Percentiles rank a stretch among this genome's conserved stretches.
phyloP scores from a whole-genome alignment of 257 asterid genomes.

The Asclepias syriaca region DNA sequence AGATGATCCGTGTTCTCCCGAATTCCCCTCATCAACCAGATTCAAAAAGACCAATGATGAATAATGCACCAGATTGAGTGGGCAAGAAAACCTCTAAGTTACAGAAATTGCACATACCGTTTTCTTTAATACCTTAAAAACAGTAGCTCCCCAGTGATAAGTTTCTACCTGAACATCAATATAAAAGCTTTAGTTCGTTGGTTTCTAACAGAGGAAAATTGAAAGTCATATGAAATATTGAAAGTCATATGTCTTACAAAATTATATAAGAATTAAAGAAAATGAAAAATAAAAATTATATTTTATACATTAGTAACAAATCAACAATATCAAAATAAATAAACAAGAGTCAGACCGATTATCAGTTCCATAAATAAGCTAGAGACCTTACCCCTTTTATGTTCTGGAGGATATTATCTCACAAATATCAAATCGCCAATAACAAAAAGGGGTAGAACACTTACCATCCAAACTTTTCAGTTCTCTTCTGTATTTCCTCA shows the following conservation, averaged over 20 bases:
- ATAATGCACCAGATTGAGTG: conserved; percentile 31
- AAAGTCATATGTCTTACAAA: not conserved
- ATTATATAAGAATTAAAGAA: not conserved
- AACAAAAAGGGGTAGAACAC: not conserved
- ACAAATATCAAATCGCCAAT: not conserved
- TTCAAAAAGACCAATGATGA: conserved; percentile 35
- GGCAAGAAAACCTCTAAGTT: conserved; percentile 31
- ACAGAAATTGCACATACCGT: conserved; percentile 35
- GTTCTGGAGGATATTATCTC: not conserved
- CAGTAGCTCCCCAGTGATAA: not conserved
- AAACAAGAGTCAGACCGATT: not conserved
- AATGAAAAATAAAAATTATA: not conserved
- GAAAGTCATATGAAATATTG: not conserved
- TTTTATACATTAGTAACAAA: no score
- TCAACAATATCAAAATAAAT: not conserved
- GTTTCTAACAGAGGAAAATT: not conserved
- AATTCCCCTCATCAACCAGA: conserved; percentile 53
- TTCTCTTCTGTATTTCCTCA: conserved; percentile 10
- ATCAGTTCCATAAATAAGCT: not conserved
- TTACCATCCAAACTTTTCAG: conserved; percentile 9
- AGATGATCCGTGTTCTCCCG: conserved; percentile 24
- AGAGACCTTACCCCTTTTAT: no score
- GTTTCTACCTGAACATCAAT: not conserved
- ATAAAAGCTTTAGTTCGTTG: not conserved
- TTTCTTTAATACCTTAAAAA: conserved; percentile 12